Conservation (phyloP, 768 basidiomycete species). For the Tricholoma bakamatsutake region DNA sequence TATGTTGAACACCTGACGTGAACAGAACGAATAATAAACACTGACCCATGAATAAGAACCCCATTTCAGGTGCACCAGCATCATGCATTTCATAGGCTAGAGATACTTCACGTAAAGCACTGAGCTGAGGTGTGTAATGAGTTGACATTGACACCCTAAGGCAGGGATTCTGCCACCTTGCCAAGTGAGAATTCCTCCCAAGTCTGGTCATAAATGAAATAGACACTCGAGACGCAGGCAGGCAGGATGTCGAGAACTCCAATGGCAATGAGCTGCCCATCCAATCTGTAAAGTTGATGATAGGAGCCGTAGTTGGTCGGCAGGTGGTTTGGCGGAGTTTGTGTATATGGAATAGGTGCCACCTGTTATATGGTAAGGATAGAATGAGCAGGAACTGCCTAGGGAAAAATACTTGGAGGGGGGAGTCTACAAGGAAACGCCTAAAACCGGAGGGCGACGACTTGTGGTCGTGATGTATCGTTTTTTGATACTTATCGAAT, state of each 20-base stretch:
- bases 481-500: conserved; percentile 69
- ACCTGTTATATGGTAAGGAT: conserved; percentile 28
- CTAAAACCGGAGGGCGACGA: conserved; percentile 50
- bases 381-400: not conserved
- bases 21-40: not conserved
- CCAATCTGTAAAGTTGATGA: conserved; percentile 83
- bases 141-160: not conserved
- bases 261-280: conserved; percentile 78
- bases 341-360: conserved; percentile 55
- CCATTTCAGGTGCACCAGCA: conserved; percentile 59
- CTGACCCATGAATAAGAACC: conserved; percentile 84
- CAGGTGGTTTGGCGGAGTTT: conserved; percentile 45
- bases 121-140: conserved; percentile 45
- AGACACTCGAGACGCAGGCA: conserved; percentile 72
- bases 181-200: conserved; percentile 72
- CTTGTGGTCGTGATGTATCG: conserved; percentile 67
- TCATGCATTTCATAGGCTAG: conserved; percentile 71
- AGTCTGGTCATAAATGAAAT: conserved; percentile 81
- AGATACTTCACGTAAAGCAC: conserved; percentile 75
- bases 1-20: not conserved
- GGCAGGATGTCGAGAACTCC: conserved; percentile 90
- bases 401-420: conserved; percentile 51
- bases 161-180: conserved; percentile 42
- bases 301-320: conserved; percentile 86
- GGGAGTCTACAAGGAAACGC: conserved; percentile 75